Percentiles rank a stretch among this genome's conserved stretches.
phyloP scores from a whole-genome alignment of 257 asterid genomes.

The Penstemon barbatus region DNA sequence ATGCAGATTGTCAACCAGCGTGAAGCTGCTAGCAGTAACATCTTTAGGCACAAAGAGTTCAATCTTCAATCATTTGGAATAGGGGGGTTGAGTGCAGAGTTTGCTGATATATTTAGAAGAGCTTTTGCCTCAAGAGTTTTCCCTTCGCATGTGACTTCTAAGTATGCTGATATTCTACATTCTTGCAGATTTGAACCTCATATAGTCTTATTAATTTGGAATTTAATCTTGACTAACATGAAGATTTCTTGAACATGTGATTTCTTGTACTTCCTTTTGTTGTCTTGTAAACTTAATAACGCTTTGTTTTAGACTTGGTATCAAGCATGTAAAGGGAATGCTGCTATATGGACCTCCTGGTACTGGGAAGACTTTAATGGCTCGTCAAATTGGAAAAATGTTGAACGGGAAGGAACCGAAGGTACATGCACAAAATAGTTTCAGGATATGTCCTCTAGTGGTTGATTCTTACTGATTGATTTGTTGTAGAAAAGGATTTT shows the following conservation, averaged over 20 bases:
- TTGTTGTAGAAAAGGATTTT: constrained; percentile 14
- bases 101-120: constrained; percentile 96
- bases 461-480: constrained; percentile 26
- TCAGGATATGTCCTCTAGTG: constrained; percentile 17
- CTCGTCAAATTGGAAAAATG: constrained; percentile 99
- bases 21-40: constrained; percentile 93
- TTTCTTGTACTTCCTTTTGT: constrained; percentile 24
- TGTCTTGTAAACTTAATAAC: constrained; percentile 25
- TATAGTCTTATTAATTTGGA: constrained; percentile 11
- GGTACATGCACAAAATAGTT: constrained; percentile 45
- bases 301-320: constrained; percentile 69
- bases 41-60: constrained; percentile 90
- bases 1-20: constrained; percentile 94
- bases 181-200: constrained; percentile 9
- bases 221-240: constrained; percentile 19
- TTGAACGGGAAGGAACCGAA: constrained; percentile 97
- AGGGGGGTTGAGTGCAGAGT: constrained; percentile 97
- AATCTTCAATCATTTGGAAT: constrained; percentile 88
- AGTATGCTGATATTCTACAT: constrained; percentile 52
- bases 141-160: constrained; percentile 92
- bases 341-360: constrained; percentile 99
- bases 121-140: constrained; percentile 99
- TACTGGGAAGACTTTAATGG: constrained; percentile 98
- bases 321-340: constrained; percentile 99
- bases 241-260: constrained; percentile 16